Conservation (phyloP, 768 basidiomycete genomes). For the Lenzites betulinus region DNA sequence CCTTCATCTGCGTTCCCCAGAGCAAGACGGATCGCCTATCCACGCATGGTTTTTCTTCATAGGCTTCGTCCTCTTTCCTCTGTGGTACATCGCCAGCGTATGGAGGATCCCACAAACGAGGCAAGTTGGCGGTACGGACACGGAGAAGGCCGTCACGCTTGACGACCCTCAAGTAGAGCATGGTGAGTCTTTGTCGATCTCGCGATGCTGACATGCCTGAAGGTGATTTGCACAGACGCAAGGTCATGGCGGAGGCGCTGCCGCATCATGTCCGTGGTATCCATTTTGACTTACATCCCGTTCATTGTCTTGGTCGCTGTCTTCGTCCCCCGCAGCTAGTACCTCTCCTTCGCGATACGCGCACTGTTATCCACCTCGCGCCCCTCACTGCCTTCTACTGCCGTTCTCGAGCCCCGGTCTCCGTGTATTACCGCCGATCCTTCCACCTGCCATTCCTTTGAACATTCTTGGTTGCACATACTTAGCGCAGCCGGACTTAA, state of each 20-base stretch:
- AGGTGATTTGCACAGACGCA: conserved; percentile 51
- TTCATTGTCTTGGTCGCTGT: conserved; percentile 75
- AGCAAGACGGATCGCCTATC: conserved; percentile 50
- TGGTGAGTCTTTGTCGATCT: conserved; percentile 47
- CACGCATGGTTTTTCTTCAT: conserved; percentile 81
- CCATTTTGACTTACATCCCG: conserved; percentile 75
- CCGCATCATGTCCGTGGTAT: conserved; percentile 68
- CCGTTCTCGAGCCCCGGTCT: conserved; percentile 3
- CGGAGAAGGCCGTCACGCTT: conserved; percentile 70
- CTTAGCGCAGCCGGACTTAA: conserved; percentile 10
- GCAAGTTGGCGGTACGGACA: conserved; percentile 52
- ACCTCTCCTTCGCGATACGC: conserved; percentile 1
- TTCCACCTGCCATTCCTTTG: conserved; percentile 18
- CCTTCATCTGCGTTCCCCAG: conserved; percentile 56
- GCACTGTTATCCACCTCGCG: not conserved
- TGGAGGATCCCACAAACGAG: conserved; percentile 64
- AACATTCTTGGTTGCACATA: conserved; percentile 9
- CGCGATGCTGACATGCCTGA: conserved; percentile 5
- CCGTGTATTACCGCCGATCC: conserved; percentile 14
- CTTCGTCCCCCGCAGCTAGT: conserved; percentile 42
- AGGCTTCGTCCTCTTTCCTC: conserved; percentile 61
- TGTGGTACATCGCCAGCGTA: conserved; percentile 66
- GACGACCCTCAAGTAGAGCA: conserved; percentile 82
- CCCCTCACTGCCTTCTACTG: not conserved
- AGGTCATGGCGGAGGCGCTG: conserved; percentile 74